Percentiles rank a stretch among this genome's conserved stretches.
These are phyloP conservation scores for Lepidium sativum DNA, from an alignment of 345 rosid genomes.

Conservation along the genomic window DNA sequence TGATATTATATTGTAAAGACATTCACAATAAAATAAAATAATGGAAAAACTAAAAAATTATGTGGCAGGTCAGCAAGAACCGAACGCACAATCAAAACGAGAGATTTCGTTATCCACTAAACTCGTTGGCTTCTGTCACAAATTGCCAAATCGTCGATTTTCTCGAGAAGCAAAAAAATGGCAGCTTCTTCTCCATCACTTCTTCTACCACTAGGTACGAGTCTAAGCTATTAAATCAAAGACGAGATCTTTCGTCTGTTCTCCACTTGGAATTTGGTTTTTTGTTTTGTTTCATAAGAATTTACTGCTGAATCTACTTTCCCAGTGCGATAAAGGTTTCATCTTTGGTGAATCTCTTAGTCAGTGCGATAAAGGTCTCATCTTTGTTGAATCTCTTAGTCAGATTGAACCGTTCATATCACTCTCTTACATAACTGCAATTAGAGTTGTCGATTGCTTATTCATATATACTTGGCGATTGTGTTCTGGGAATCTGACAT, in stretches of 20 bases:
- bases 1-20: neutral
- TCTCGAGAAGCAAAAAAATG: slow-evolving; percentile 17
- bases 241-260: neutral
- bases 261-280: neutral
- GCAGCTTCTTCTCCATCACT: slow-evolving; percentile 48
- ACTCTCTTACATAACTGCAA: neutral
- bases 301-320: neutral
- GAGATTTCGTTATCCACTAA: slow-evolving; percentile 56
- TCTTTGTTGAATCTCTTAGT: neutral
- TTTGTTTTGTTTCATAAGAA: neutral
- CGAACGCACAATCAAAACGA: slow-evolving; percentile 4
- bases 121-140: neutral
- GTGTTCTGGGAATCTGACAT: neutral
- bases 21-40: neutral
- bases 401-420: neutral
- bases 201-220: slow-evolving; percentile 47
- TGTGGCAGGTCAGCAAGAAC: slow-evolving; percentile 26
- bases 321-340: neutral
- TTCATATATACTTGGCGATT: neutral
- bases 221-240: neutral
- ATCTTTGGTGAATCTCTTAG: neutral
- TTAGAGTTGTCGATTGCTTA: neutral
- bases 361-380: neutral
- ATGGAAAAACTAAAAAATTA: neutral
- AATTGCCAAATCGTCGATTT: slow-evolving; percentile 6